These are phyloP conservation scores for Venustampulla echinocandica DNA, from an alignment of 495 filamentous ascomycete genomes.

Conservation along the genomic window DNA sequence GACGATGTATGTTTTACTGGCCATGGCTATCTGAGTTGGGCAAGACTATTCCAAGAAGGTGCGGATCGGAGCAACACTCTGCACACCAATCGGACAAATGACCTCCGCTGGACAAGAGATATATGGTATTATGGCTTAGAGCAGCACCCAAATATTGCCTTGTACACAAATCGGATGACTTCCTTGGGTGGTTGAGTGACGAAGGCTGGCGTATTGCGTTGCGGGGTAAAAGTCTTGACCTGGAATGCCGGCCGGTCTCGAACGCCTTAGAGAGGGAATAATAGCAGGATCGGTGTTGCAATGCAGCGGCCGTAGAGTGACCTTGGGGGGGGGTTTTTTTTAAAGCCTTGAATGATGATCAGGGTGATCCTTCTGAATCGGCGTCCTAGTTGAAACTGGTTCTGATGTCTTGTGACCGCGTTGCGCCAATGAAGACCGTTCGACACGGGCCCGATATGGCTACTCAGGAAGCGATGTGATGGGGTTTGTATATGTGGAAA, in stretches of 20 bases:
- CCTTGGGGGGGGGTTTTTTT: too few relatives aligned
- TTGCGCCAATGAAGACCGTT: too few relatives aligned
- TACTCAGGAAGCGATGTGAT: too few relatives aligned
- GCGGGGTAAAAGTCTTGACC: constrained; percentile 11
- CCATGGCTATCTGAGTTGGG: constrained; percentile 17
- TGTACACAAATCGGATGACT: constrained; percentile 8
- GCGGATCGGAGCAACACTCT: background rate
- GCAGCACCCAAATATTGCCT: background rate
- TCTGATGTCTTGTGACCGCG: too few relatives aligned
- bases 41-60: background rate
- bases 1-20: constrained; percentile 68
- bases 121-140: too few relatives aligned
- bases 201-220: constrained; percentile 3
- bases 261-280: background rate
- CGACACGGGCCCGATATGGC: too few relatives aligned
- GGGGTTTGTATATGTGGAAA: too few relatives aligned
- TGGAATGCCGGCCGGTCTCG: background rate
- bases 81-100: background rate
- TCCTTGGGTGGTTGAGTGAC: background rate
- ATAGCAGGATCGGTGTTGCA: too few relatives aligned
- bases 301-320: too few relatives aligned
- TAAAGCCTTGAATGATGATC: too few relatives aligned
- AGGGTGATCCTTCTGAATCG: too few relatives aligned
- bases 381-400: too few relatives aligned
- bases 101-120: background rate